Base-by-base conservation (phyloP, 2,329 filamentous ascomycete species). In the Talaromyces sp. region DNA sequence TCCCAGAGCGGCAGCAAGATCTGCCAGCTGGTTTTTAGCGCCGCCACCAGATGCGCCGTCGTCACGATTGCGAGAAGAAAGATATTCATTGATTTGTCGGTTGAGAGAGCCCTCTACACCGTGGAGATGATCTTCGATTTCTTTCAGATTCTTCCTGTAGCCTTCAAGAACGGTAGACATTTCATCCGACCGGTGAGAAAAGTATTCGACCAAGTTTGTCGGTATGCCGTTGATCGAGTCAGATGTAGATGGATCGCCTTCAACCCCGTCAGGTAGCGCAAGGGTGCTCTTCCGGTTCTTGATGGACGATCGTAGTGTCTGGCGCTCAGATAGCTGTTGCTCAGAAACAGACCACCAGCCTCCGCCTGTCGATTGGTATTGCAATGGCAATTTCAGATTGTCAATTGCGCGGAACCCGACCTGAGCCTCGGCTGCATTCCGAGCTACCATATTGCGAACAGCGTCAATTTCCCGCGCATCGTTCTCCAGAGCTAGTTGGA, bases 361-460 rank as follows among this genome's bases (percentile, higher is more conserved):
- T 65, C 72, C 74, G 17, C 76, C 71, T 8, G 75, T 75, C 65
- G 86, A 84, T 70, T 88, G 86, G 73, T 86, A 89, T 69, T 87
- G 84, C 58, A 82, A 72, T 1, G 91, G 91, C 17, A 93, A 82
- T 70, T 89, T 88, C 63, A 93, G 82, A 72, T 91, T 91, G 72
- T 92, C 89, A 36, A 91, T 87, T 25, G 89, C 89, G 65, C 89
- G 86, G 81, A 92, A 91, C 67, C 86, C 87, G 63, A 92, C 84
- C 69, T 88, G 86, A 8, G 89, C 89, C 70, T 93, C 89, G 43
- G 87, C 84, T 27, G 86, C 87, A 74, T 92, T 91, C 67, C 86
- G 86, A 70, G 88, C 84, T 72, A 85, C 86, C 68, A 84, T 79
- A 19, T 80, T 81, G 69, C 86, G 85, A 7, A 86, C 79, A 61